These are phyloP conservation scores for slime mould (Dictyostelium discoideum) DNA, from an alignment of 78 protist genomes.

Conservation along the genomic window DNA sequence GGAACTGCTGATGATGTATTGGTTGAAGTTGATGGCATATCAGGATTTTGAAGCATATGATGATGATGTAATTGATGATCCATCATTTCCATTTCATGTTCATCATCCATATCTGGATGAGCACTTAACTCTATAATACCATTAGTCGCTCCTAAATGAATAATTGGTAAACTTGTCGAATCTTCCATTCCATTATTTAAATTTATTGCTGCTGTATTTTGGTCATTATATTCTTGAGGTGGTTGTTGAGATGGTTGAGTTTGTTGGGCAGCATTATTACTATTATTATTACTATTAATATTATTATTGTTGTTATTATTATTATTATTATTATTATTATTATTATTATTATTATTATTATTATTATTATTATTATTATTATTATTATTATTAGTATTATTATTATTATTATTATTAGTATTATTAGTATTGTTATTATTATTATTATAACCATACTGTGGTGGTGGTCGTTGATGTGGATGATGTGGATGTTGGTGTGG, in stretches of 20 bases:
- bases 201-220: constrained; percentile 3
- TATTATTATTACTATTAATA: neutral
- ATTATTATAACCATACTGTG: neutral
- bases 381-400: neutral
- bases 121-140: neutral
- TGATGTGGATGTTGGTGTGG: neutral
- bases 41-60: neutral
- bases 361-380: neutral
- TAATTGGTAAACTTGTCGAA: neutral
- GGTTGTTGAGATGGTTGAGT: neutral
- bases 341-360: neutral
- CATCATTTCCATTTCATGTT: neutral
- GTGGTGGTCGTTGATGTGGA: neutral
- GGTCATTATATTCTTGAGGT: neutral
- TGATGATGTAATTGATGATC: constrained; percentile 7
- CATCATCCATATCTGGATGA: constrained; percentile 1
- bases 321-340: neutral
- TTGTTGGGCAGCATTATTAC: neutral
- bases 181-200: neutral
- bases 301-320: neutral
- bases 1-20: neutral
- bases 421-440: neutral
- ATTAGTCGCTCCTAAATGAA: neutral
- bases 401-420: neutral
- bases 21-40: constrained; percentile 5